phyloP scores from a whole-genome alignment of 768 basidiomycete genomes.

The Lactarius sanguifluus region DNA sequence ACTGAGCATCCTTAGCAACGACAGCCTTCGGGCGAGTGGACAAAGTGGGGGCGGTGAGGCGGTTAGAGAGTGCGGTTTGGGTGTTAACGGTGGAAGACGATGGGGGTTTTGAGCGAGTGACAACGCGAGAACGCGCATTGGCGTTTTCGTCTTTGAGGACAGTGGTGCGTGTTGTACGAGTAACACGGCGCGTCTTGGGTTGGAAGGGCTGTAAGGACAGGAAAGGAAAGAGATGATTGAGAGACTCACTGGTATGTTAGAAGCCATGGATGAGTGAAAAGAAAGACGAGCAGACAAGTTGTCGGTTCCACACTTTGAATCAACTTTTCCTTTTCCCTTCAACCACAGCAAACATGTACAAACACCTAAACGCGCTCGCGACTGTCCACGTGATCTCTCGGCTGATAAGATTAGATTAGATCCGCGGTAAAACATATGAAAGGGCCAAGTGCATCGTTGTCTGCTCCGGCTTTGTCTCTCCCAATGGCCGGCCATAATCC shows the following conservation, averaged over 20 bases:
- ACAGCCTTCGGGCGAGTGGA: slow-evolving; percentile 52
- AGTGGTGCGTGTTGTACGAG: slow-evolving; percentile 52
- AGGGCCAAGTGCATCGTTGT: background rate
- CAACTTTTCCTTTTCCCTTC: slow-evolving; percentile 33
- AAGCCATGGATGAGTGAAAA: slow-evolving; percentile 36
- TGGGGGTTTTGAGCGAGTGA: slow-evolving; percentile 60
- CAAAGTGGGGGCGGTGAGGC: slow-evolving; percentile 48
- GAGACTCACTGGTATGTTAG: slow-evolving; percentile 47
- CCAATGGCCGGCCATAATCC: background rate
- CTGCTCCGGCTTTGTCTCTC: background rate
- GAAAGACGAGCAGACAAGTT: slow-evolving; percentile 16
- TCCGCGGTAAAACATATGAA: background rate
- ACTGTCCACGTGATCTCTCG: slow-evolving; percentile 36
- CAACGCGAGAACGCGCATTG: slow-evolving; percentile 59
- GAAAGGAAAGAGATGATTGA: background rate
- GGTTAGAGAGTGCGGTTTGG: slow-evolving; percentile 39
- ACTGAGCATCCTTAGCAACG: slow-evolving; percentile 43
- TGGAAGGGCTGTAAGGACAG: background rate
- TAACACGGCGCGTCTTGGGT: slow-evolving; percentile 61
- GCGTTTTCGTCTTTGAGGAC: slow-evolving; percentile 70
- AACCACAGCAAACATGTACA: slow-evolving; percentile 39
- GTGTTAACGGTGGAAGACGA: slow-evolving; percentile 43
- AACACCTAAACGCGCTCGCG: slow-evolving; percentile 41
- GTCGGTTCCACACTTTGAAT: background rate
- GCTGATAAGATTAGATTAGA: slow-evolving; percentile 4